Percentiles rank a stretch among this genome's conserved stretches.
Evolutionary conservation across 257 asterid species (phyloP).

Genomic region (Solanum lycopersicoides): DNA sequence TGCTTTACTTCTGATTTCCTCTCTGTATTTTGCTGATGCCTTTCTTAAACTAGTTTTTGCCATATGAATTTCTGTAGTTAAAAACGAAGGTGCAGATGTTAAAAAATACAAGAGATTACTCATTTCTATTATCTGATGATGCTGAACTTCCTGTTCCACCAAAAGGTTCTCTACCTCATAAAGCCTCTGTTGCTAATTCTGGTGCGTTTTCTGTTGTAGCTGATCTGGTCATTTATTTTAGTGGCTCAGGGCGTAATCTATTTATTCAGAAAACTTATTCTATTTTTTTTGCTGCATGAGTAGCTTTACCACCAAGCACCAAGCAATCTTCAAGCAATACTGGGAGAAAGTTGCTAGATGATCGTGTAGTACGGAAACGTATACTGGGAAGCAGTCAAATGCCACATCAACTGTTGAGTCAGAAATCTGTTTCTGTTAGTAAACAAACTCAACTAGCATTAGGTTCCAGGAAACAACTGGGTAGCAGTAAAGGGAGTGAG

Average conservation of each 20-base stretch:
- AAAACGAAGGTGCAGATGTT: conserved; percentile 55
- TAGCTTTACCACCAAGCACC: conserved; percentile 24
- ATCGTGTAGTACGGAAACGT: conserved; percentile 29
- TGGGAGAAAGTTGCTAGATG: conserved; percentile 28
- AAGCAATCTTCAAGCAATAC: conserved; percentile 13
- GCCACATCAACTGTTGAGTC: conserved; percentile 27
- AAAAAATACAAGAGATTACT: conserved; percentile 75
- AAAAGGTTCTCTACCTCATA: conserved; percentile 36
- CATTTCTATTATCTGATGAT: conserved; percentile 74
- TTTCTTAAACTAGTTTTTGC: not conserved
- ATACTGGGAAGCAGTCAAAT: conserved; percentile 9
- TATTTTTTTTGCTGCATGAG: conserved; percentile 53
- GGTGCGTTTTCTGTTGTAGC: conserved; percentile 36
- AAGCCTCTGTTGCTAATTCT: conserved; percentile 33
- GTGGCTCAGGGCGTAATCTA: not conserved
- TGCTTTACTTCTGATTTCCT: not conserved
- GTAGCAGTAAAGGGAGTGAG: conserved; percentile 48
- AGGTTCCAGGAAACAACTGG: conserved; percentile 36
- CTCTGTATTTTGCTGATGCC: not conserved
- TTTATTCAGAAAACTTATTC: conserved; percentile 45
- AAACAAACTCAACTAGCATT: conserved; percentile 12
- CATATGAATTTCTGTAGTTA: conserved; percentile 29
- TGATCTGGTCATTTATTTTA: conserved; percentile 15
- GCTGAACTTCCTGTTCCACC: conserved; percentile 48
- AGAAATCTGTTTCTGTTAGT: conserved; percentile 16